Conservation (phyloP, 192 early-diverging fungal genomes). For the Linderina pennispora region DNA sequence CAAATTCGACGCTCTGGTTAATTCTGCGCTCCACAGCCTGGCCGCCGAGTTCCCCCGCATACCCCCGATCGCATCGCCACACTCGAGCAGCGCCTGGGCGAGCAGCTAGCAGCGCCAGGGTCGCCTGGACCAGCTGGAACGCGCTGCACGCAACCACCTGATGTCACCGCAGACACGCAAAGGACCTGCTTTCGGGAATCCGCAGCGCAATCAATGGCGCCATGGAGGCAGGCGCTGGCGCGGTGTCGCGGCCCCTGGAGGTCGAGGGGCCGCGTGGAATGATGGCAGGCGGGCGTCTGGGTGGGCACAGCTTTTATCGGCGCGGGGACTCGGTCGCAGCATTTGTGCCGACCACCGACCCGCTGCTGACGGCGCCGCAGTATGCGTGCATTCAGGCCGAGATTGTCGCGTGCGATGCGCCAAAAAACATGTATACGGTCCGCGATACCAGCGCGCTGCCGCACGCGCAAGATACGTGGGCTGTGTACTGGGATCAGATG, state of each 20-base stretch:
- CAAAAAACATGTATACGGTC: slow-evolving; percentile 30
- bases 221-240: not conserved
- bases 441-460: slow-evolving; percentile 11
- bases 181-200: no score
- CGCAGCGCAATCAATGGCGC: slow-evolving; percentile 7
- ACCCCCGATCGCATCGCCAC: not conserved
- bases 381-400: slow-evolving; percentile 25
- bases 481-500: slow-evolving; percentile 39
- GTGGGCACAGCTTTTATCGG: slow-evolving; percentile 32
- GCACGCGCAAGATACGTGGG: slow-evolving; percentile 19
- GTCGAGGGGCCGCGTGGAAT: slow-evolving; percentile 12
- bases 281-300: slow-evolving; percentile 12
- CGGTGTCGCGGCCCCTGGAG: not conserved
- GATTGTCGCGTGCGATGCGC: slow-evolving; percentile 24
- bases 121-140: slow-evolving; percentile 18
- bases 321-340: slow-evolving; percentile 33
- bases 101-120: slow-evolving; percentile 14
- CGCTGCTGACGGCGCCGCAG: slow-evolving; percentile 2
- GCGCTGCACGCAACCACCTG: slow-evolving; percentile 33
- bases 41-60: slow-evolving; percentile 2
- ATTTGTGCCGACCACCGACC: slow-evolving; percentile 15
- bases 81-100: slow-evolving; percentile 10
- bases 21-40: slow-evolving; percentile 6
- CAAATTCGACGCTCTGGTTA: slow-evolving; percentile 10
- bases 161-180: slow-evolving; percentile 4